Evolutionary conservation across 2,329 filamentous ascomycete species (phyloP).

Genomic region (Pseudogymnoascus pannorum): DNA sequence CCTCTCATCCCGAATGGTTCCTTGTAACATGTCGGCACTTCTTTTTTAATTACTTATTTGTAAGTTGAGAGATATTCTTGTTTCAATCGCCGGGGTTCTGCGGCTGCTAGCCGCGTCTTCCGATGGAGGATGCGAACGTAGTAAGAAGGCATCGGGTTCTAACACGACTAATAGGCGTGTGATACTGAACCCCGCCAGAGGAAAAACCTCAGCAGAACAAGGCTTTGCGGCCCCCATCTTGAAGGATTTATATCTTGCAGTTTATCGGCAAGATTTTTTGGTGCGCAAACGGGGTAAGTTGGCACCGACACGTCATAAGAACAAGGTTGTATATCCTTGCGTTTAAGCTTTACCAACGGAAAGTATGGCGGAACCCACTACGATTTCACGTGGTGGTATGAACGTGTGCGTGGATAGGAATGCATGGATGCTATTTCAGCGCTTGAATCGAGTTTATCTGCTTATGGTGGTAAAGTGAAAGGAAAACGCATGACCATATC

Average conservation of each 20-base stretch:
- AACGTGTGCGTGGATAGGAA: neutral
- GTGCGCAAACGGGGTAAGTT: neutral
- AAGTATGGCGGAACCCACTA: neutral
- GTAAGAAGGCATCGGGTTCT: too few relatives aligned
- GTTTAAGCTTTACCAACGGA: neutral
- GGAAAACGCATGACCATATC: neutral
- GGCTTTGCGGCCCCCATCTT: neutral
- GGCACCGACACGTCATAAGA: neutral
- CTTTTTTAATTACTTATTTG: neutral
- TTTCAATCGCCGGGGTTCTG: neutral
- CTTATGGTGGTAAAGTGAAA: neutral
- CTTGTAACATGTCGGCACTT: neutral
- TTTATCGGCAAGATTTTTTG: neutral
- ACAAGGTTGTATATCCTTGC: constrained; percentile 1
- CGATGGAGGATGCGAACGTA: neutral
- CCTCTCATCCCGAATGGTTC: neutral
- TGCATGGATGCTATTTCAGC: neutral
- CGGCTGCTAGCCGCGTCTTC: neutral
- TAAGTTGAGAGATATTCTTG: neutral
- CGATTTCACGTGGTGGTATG: neutral
- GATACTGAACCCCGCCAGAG: neutral
- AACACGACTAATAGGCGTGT: neutral
- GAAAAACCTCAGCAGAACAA: neutral
- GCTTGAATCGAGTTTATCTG: neutral
- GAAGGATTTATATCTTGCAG: neutral